Conservation (phyloP, 805 yeast species). For the Wickerhamiella dianesei region DNA sequence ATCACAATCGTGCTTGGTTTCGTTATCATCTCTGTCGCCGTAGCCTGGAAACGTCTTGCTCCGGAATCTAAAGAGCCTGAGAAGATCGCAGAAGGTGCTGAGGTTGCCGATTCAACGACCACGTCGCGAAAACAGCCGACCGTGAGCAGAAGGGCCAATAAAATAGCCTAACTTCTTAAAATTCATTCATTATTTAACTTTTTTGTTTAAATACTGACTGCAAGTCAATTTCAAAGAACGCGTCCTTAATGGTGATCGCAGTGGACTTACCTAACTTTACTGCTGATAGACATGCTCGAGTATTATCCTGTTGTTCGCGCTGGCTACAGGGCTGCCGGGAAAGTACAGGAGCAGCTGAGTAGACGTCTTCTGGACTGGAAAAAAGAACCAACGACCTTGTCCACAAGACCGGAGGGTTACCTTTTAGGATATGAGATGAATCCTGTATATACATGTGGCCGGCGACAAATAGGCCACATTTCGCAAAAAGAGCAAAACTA, state of each 20-base stretch:
- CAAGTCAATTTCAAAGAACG: too few relatives aligned
- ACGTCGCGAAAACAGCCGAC: too few relatives aligned
- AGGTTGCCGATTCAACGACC: background rate
- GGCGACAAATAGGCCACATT: constrained; percentile 51
- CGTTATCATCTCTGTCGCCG: constrained; percentile 21
- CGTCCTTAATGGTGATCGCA: too few relatives aligned
- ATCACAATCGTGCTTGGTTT: constrained; percentile 26
- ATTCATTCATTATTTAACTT: too few relatives aligned
- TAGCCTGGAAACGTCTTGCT: background rate
- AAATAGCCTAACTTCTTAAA: background rate
- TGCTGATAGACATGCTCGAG: constrained; percentile 6
- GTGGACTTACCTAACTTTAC: too few relatives aligned
- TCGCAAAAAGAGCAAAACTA: constrained; percentile 21
- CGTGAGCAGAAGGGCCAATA: too few relatives aligned
- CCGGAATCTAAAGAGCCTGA: too few relatives aligned
- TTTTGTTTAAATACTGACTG: too few relatives aligned
- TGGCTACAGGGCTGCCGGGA: constrained; percentile 15
- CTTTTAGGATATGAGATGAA: constrained; percentile 72
- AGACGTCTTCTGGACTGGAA: constrained; percentile 17
- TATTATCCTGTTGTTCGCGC: constrained; percentile 14
- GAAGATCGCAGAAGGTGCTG: background rate
- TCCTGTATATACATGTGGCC: constrained; percentile 85
- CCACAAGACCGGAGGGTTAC: constrained; percentile 41
- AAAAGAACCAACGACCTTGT: background rate
- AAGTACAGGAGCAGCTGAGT: constrained; percentile 12